Percentiles rank a stretch among this genome's conserved stretches.
Conservation (phyloP, 2,329 filamentous ascomycete species). For the Trichophaea hybrida region DNA sequence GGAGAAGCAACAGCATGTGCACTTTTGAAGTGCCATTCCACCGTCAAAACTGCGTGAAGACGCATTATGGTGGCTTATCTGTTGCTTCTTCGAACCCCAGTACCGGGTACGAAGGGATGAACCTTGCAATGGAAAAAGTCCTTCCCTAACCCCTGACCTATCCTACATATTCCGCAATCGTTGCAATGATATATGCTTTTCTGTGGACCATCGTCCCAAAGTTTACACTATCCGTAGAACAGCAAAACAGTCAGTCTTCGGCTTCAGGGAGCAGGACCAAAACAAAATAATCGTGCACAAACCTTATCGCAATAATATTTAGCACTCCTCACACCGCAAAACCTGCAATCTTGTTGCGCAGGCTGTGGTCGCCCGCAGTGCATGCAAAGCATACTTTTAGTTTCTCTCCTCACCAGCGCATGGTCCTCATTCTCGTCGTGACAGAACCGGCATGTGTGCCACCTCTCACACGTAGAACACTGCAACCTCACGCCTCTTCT, state of each 20-base stretch:
- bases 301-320: conserved; percentile 77
- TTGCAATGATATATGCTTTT: conserved; percentile 93
- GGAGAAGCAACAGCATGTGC: too few species aligned
- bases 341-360: conserved; percentile 60
- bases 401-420: conserved; percentile 62
- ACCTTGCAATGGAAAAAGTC: conserved; percentile 99
- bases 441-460: conserved; percentile 92
- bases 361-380: conserved; percentile 72
- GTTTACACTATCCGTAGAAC: conserved; percentile 48
- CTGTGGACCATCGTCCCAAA: conserved; percentile 86
- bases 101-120: conserved; percentile 16
- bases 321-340: conserved; percentile 63
- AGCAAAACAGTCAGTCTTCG: conserved; percentile 1
- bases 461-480: conserved; percentile 74
- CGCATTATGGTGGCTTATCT: too few species aligned
- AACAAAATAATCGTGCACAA: neutral
- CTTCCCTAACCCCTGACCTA: conserved; percentile 80
- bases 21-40: too few species aligned
- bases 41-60: too few species aligned
- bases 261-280: neutral
- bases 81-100: too few species aligned
- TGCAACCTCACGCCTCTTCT: conserved; percentile 92
- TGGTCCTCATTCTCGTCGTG: conserved; percentile 77
- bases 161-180: conserved; percentile 89
- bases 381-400: conserved; percentile 96